These are phyloP conservation scores for Wallemia hederae DNA, from an alignment of 1,284 basidiomycete genomes.

Conservation along the genomic window DNA sequence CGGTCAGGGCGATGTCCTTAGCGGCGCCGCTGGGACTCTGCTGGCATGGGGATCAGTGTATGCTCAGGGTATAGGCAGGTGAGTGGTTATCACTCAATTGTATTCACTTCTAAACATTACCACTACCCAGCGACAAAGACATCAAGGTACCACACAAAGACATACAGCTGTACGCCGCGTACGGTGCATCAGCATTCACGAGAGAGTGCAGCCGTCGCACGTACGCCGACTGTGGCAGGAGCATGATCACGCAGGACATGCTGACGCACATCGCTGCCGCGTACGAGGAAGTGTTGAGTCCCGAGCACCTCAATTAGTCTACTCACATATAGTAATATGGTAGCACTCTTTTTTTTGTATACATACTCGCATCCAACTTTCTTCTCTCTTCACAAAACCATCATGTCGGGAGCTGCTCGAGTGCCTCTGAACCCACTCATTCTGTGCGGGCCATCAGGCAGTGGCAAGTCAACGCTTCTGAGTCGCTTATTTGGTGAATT, in stretches of 20 bases:
- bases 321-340: no score
- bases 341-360: no score
- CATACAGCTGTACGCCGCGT: slow-evolving; percentile 54
- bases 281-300: slow-evolving; percentile 13
- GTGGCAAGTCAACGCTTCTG: slow-evolving; percentile 80
- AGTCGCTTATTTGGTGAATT: slow-evolving; percentile 50
- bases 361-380: no score
- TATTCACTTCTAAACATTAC: no score
- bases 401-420: background rate
- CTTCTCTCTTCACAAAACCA: no score
- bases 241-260: slow-evolving; percentile 73
- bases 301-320: no score
- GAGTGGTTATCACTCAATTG: slow-evolving; percentile 13
- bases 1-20: slow-evolving; percentile 80
- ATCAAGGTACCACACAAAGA: slow-evolving; percentile 17
- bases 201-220: slow-evolving; percentile 46
- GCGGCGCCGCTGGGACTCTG: slow-evolving; percentile 58
- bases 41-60: slow-evolving; percentile 85
- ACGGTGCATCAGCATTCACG: slow-evolving; percentile 67
- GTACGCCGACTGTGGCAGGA: slow-evolving; percentile 42
- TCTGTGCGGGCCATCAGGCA: slow-evolving; percentile 58
- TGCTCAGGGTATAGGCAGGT: slow-evolving; percentile 41
- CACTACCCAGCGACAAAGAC: slow-evolving; percentile 21
- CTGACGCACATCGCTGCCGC: slow-evolving; percentile 14
- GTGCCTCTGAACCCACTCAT: slow-evolving; percentile 25